Percentiles rank a stretch among this genome's conserved stretches.
These are phyloP conservation scores for Trichoderma arundinaceum DNA, from an alignment of 2,329 filamentous ascomycete species.

Conservation along the genomic window DNA sequence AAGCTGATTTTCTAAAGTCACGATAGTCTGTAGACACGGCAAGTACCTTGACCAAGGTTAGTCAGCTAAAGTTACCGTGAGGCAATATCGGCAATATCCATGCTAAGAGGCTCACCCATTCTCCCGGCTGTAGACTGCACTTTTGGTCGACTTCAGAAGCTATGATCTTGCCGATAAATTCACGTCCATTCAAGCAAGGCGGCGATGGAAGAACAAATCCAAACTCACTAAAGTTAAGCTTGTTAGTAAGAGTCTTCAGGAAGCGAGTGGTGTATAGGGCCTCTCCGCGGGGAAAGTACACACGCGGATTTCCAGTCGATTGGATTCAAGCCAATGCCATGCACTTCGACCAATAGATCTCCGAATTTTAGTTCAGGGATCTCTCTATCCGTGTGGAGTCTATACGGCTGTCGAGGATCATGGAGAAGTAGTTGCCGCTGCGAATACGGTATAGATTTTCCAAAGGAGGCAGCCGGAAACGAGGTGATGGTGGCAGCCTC, in stretches of 20 bases:
- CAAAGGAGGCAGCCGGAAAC: not conserved
- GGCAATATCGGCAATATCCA: not conserved
- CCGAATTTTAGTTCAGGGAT: conserved; percentile 25
- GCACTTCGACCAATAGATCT: conserved; percentile 28
- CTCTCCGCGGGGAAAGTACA: not conserved
- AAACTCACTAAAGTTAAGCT: not conserved
- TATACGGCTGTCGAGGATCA: conserved; percentile 22
- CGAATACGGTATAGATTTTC: conserved; percentile 5
- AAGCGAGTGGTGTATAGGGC: not conserved
- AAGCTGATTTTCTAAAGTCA: conserved; percentile 24
- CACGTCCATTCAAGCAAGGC: conserved; percentile 14
- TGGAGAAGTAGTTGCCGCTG: conserved; percentile 20
- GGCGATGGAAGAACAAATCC: conserved; percentile 4
- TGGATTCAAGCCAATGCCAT: conserved; percentile 27
- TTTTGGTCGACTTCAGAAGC: conserved; percentile 24
- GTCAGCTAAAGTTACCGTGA: not conserved
- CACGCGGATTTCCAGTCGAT: conserved; percentile 21
- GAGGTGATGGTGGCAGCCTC: conserved; percentile 9
- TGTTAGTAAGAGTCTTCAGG: not conserved
- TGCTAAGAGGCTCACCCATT: conserved; percentile 11
- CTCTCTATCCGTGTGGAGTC: conserved; percentile 19
- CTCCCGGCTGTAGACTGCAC: conserved; percentile 22
- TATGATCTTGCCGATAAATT: conserved; percentile 28
- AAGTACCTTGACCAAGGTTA: conserved; percentile 8
- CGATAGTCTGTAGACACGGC: conserved; percentile 28